Percentiles rank a stretch among this genome's conserved stretches.
phyloP scores from a whole-genome alignment of 495 filamentous ascomycete genomes.

The Talaromyces thailandensis region DNA sequence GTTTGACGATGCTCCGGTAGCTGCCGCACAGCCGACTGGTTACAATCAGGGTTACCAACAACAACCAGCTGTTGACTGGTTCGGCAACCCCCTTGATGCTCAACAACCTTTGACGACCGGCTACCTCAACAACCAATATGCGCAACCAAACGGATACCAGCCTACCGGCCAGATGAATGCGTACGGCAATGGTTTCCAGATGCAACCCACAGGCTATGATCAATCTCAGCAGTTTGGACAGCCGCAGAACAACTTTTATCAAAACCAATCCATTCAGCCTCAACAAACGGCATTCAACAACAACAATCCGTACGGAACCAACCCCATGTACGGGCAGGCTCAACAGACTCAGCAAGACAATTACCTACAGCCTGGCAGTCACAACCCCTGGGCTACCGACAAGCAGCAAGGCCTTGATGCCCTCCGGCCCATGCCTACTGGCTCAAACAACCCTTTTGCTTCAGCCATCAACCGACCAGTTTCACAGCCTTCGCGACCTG shows the following conservation, averaged over 20 bases:
- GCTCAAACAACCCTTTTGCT: conserved; percentile 96
- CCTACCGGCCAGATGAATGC: conserved; percentile 58
- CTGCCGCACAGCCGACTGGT: conserved; percentile 69
- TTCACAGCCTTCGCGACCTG: conserved; percentile 38
- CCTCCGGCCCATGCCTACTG: conserved; percentile 55
- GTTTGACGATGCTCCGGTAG: conserved; percentile 71
- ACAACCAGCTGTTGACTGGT: conserved; percentile 90
- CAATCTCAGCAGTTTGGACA: conserved; percentile 45
- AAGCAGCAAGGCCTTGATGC: conserved; percentile 34
- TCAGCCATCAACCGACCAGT: conserved; percentile 56
- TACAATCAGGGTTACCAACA: conserved; percentile 97
- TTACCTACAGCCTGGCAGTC: conserved; percentile 60
- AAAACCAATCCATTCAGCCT: conserved; percentile 48
- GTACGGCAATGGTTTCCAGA: conserved; percentile 55
- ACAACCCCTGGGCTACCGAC: conserved; percentile 62
- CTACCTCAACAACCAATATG: conserved; percentile 78
- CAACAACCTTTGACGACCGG: conserved; percentile 73
- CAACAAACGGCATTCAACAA: conserved; percentile 64
- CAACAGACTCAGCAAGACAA: conserved; percentile 48
- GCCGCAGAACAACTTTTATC: conserved; percentile 40
- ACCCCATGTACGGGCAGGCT: conserved; percentile 32
- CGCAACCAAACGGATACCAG: conserved; percentile 58
- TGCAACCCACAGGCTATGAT: conserved; percentile 53
- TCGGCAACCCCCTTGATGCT: conserved; percentile 79
- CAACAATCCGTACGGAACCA: conserved; percentile 61